Evolutionary conservation across 2,329 filamentous ascomycete species (phyloP).

Genomic region (Albophoma yamanashiensis): DNA sequence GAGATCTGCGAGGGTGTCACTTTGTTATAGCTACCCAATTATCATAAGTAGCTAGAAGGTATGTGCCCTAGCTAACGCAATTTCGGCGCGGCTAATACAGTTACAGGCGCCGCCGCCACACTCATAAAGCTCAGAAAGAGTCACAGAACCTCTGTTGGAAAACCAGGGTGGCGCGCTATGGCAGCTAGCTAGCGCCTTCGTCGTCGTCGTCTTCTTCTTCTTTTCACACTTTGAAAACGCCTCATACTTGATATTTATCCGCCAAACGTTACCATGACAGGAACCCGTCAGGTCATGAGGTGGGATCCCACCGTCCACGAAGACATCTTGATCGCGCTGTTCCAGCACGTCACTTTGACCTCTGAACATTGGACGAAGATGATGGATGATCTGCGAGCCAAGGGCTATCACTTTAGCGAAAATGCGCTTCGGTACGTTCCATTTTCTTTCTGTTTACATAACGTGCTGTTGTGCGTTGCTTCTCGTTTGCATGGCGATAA

Average conservation of each 20-base stretch:
- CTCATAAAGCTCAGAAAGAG: no score
- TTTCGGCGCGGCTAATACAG: no score
- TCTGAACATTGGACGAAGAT: constrained; percentile 22
- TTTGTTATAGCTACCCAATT: no score
- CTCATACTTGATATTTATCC: background rate
- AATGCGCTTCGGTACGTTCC: constrained; percentile 27
- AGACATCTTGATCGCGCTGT: constrained; percentile 30
- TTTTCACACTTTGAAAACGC: no score
- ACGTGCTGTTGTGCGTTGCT: background rate
- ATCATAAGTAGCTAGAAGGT: no score
- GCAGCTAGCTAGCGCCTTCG: no score
- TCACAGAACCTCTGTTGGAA: no score
- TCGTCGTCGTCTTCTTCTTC: background rate
- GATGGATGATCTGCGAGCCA: constrained; percentile 22
- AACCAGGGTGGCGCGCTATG: no score
- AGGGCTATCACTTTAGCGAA: constrained; percentile 29
- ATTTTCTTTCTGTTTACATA: background rate
- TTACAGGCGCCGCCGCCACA: no score
- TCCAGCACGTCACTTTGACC: constrained; percentile 23
- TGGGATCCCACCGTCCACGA: constrained; percentile 33
- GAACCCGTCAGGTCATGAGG: constrained; percentile 18
- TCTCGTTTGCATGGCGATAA: background rate
- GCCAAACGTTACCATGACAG: constrained; percentile 11
- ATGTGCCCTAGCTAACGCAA: no score
- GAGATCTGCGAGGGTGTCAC: no score